Evolutionary conservation across 2,329 filamentous ascomycete genomes (phyloP).

Genomic region (Penicillium sp.): DNA sequence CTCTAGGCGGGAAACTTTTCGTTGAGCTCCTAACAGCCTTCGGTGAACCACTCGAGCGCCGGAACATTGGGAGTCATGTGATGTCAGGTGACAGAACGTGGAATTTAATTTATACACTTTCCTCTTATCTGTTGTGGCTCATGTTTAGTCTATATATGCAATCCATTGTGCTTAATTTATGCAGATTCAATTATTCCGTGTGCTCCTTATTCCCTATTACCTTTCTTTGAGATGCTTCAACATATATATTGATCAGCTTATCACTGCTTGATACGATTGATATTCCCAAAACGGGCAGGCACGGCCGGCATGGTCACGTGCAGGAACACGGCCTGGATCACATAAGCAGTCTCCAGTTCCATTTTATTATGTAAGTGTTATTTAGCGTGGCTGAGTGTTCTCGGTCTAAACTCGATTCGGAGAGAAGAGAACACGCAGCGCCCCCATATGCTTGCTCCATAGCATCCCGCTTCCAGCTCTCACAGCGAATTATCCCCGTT

Average conservation of each 20-base stretch:
- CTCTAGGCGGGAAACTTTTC: constrained; percentile 40
- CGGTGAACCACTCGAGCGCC: constrained; percentile 32
- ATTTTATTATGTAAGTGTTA: not conserved
- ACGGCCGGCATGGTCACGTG: not conserved
- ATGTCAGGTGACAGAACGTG: not conserved
- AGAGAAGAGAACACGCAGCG: constrained; percentile 21
- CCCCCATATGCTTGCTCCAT: constrained; percentile 4
- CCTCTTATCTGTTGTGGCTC: not conserved
- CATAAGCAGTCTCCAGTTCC: not conserved
- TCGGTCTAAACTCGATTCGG: constrained; percentile 22
- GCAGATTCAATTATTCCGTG: not conserved
- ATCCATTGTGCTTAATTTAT: not conserved
- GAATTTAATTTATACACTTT: not conserved
- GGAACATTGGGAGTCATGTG: not conserved
- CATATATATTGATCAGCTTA: not conserved
- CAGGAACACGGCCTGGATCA: not conserved
- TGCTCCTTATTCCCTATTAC: not conserved
- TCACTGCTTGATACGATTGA: not conserved
- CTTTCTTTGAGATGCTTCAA: not conserved
- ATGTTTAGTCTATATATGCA: not conserved
- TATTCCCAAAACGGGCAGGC: not conserved
- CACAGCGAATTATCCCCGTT: constrained; percentile 4
- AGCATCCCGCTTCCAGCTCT: not conserved
- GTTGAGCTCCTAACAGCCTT: constrained; percentile 37
- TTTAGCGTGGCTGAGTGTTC: constrained; percentile 2